Evolutionary conservation across 2,329 filamentous ascomycete genomes (phyloP), one percentile per base, ranked within the genome.

Genomic region (Amphichorda felina): DNA sequence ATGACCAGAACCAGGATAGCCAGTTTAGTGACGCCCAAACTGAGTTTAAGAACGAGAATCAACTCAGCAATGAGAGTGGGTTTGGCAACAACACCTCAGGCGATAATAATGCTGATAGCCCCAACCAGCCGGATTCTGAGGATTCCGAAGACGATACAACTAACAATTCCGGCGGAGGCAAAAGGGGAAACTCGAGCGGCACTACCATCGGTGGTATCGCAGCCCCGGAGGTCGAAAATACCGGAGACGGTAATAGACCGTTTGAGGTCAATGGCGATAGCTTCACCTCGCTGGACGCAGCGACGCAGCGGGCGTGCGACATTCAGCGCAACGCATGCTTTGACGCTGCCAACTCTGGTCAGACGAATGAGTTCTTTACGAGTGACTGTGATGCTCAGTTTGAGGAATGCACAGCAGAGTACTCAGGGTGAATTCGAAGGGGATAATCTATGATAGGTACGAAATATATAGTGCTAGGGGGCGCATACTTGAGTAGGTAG

Each of bases 311-410:
- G 32, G 68, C 72, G 25, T 82, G 77, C 49, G 66, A 75, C 41
- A 67, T 77, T 39, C 73, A 80, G 57, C 70, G 75, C 57, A 79
- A 78, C 46, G 55, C 51, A 4, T 82, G 77, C 47, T 60, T 68
- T 10, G 57, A 75, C 42, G 66, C 66, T 19, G 69, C 68, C 38
- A 79, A 79, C 51, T 45, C 56, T 10, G 70, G 72, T 15, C 39
- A 53, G 34, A 44, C 59, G 11, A 43, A 49, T 4, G 61, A 60
- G 28, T 50, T 61, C 39, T 57, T 54, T 4, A 53, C 68, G 19
- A 42, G 48, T n/a, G 65, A 76, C 38, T 81, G 76, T 57, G 60
- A 67, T 41, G 47, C 56, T 4, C 76, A 81, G 55, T 61, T 75
- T 46, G 43, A 41, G 13, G 46, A 56, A 18, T 72, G 68, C 39